A percentile compares a stretch with the other conserved stretches of the same genome.
Evolutionary conservation across 306 rosid genomes (phyloP).

Genomic region (Cercis canadensis): DNA sequence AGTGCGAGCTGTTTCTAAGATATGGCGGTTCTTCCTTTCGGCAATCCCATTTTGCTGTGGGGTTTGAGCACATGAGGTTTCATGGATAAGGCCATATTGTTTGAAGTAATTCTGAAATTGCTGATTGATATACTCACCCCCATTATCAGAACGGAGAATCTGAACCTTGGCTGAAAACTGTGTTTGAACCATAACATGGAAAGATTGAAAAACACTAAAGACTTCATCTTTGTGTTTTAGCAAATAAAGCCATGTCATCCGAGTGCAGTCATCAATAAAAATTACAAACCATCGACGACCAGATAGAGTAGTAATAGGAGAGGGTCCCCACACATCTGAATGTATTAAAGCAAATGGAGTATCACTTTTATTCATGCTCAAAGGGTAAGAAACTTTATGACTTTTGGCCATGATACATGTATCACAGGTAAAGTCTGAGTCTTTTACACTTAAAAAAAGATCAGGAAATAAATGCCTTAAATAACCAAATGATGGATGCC

Average conservation of each 20-base stretch:
- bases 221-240: neutral
- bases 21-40: neutral
- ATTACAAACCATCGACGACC: conserved; percentile 12
- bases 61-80: conserved; percentile 14
- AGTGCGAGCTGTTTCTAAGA: neutral
- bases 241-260: conserved; percentile 2
- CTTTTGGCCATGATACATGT: neutral
- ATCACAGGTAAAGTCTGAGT: neutral
- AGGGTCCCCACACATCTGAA: neutral
- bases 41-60: conserved; percentile 15
- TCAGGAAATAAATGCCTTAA: too few relatives aligned
- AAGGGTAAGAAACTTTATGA: neutral
- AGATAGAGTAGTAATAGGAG: neutral
- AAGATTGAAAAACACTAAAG: neutral
- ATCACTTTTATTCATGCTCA: neutral
- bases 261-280: conserved; percentile 17
- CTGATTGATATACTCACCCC: conserved; percentile 16
- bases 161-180: neutral
- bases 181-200: conserved; percentile 21
- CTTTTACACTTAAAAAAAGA: too few relatives aligned
- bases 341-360: conserved; percentile 4
- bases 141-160: conserved; percentile 5
- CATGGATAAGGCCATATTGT: conserved; percentile 3
- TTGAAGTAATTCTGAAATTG: neutral
- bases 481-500: too few relatives aligned